A percentile compares a stretch with the other conserved stretches of the same genome.
Evolutionary conservation across 2,329 filamentous ascomycete genomes (phyloP).

Genomic region (Colletotrichum sp.): DNA sequence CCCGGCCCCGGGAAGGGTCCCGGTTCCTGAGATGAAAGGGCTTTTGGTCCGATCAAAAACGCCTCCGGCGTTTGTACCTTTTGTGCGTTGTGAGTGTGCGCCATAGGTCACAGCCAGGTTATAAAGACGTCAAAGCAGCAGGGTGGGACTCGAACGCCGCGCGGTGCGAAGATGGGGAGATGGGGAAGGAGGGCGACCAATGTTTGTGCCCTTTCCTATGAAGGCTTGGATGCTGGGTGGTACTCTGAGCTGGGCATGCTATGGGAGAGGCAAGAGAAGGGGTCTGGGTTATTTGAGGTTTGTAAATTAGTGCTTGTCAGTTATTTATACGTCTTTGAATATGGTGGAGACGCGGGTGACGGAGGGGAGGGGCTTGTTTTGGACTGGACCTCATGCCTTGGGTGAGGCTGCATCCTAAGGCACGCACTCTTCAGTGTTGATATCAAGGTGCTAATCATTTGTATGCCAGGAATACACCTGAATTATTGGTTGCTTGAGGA

Average conservation of each 20-base stretch:
- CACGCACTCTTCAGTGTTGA: neutral
- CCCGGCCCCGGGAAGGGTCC: neutral
- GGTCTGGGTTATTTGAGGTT: neutral
- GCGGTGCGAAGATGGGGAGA: neutral
- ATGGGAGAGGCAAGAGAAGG: neutral
- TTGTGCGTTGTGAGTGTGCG: neutral
- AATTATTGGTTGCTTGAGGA: no score
- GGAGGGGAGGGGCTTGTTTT: neutral
- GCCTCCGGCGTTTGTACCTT: rapidly evolving
- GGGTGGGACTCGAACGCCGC: neutral
- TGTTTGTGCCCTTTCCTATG: neutral
- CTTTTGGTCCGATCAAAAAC: neutral
- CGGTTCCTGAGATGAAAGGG: neutral
- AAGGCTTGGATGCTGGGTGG: neutral
- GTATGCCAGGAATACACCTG: no score
- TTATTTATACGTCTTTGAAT: neutral
- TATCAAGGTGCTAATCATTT: no score
- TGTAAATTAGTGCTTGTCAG: neutral
- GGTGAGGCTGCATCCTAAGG: neutral
- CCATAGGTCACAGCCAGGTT: neutral
- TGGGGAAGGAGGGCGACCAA: neutral
- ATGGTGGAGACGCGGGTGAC: neutral
- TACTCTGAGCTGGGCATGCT: neutral
- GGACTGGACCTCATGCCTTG: neutral
- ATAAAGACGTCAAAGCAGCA: neutral